These are phyloP conservation scores for Globisporangium ultimum DNA, from an alignment of 352 stramenopile species.

Conservation along the genomic window DNA sequence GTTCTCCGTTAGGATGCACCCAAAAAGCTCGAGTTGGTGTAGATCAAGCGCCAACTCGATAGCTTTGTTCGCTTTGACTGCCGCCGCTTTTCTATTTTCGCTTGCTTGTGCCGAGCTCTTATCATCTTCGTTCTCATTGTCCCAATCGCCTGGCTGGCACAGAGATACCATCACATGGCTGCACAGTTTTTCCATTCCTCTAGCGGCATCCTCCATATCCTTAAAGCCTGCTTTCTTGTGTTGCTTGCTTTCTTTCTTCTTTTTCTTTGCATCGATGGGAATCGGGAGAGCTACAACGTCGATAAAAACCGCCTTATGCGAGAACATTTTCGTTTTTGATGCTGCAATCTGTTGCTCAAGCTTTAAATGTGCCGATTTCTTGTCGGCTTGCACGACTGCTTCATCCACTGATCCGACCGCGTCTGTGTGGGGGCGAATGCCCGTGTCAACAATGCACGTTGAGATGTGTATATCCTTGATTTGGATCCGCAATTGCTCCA, in stretches of 20 bases:
- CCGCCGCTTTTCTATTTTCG: neutral
- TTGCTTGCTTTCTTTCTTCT: slow-evolving; percentile 6
- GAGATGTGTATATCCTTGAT: slow-evolving; percentile 34
- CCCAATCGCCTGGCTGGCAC: slow-evolving; percentile 32
- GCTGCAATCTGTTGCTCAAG: slow-evolving; percentile 17
- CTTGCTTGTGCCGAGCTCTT: neutral
- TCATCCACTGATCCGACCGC: slow-evolving; percentile 38
- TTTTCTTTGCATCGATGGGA: slow-evolving; percentile 18
- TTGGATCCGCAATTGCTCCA: slow-evolving; percentile 55
- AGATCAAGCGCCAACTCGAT: slow-evolving; percentile 45
- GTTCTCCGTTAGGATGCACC: slow-evolving; percentile 64
- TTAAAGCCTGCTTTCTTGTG: slow-evolving; percentile 7
- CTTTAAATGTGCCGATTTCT: slow-evolving; percentile 2
- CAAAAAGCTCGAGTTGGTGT: slow-evolving; percentile 58
- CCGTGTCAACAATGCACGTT: slow-evolving; percentile 28
- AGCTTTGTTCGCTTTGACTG: slow-evolving; percentile 15
- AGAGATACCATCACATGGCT: slow-evolving; percentile 34
- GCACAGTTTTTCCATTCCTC: slow-evolving; percentile 55
- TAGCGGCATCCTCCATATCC: slow-evolving; percentile 47
- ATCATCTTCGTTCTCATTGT: slow-evolving; percentile 1
- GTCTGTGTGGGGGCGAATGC: slow-evolving; percentile 22
- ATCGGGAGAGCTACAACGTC: slow-evolving; percentile 47
- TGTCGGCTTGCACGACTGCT: slow-evolving; percentile 16
- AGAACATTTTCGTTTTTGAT: slow-evolving; percentile 32
- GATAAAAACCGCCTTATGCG: slow-evolving; percentile 34